These are phyloP conservation scores for sorghum (Sorghum bicolor) DNA, from an alignment of 176 grass and related monocot species.

Conservation along the genomic window DNA sequence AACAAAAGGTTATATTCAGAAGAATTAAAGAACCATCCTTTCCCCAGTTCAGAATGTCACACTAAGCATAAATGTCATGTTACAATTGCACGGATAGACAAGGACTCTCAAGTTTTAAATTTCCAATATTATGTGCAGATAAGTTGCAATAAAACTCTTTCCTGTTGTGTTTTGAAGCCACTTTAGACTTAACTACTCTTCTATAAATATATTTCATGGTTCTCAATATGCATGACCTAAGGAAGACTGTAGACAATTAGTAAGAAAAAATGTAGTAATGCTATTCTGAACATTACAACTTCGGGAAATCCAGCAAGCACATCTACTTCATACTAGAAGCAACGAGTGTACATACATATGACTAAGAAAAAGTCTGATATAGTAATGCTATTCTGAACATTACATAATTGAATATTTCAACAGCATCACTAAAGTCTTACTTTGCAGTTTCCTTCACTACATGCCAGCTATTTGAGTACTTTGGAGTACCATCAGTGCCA, in stretches of 20 bases:
- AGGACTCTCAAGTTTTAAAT: neutral
- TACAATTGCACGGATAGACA: neutral
- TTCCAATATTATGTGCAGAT: neutral
- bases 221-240: neutral
- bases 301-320: neutral
- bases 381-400: neutral
- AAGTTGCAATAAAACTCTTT: neutral
- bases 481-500: slow-evolving; percentile 65
- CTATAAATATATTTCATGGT: neutral
- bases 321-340: neutral
- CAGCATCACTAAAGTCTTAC: slow-evolving; percentile 23
- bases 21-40: neutral
- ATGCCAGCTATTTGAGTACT: slow-evolving; percentile 86
- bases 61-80: neutral
- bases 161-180: neutral
- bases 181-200: neutral
- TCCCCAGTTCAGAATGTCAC: neutral
- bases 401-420: neutral
- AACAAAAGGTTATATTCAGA: neutral
- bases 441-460: slow-evolving; percentile 84
- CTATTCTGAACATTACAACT: too few relatives aligned
- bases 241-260: neutral
- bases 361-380: neutral
- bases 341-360: neutral
- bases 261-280: slow-evolving; percentile 7